Percentiles rank a stretch among this genome's conserved stretches.
Evolutionary conservation across 257 asterid genomes (phyloP).

Genomic region (Mitragyna speciosa): DNA sequence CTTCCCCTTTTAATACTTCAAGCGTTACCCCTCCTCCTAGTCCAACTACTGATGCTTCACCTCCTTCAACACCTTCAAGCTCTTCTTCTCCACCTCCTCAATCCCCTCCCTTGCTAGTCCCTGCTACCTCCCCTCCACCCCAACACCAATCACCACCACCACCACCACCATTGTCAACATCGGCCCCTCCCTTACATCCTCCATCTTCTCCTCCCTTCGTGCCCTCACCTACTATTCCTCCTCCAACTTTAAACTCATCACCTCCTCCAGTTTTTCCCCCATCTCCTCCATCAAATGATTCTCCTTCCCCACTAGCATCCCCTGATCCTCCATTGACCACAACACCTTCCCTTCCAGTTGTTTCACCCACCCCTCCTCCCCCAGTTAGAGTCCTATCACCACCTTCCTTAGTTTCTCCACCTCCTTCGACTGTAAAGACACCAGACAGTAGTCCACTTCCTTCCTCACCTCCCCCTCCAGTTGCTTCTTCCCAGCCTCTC

Average conservation of each 20-base stretch:
- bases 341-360: conserved; percentile 44
- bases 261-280: conserved; percentile 38
- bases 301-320: conserved; percentile 48
- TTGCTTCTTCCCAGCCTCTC: conserved; percentile 36
- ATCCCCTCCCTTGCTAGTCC: conserved; percentile 35
- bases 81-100: conserved; percentile 41
- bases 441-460: conserved; percentile 52
- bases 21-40: conserved; percentile 23
- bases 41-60: conserved; percentile 23
- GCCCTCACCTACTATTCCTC: conserved; percentile 14
- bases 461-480: conserved; percentile 42
- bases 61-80: conserved; percentile 36
- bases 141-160: conserved; percentile 34
- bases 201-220: too few species aligned
- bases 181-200: conserved; percentile 27
- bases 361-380: conserved; percentile 44
- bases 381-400: conserved; percentile 41
- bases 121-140: conserved; percentile 20
- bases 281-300: conserved; percentile 18
- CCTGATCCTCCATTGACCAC: conserved; percentile 45
- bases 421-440: conserved; percentile 40
- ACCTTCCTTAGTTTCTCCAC: conserved; percentile 42
- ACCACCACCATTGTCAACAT: conserved; percentile 21
- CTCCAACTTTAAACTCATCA: conserved; percentile 24
- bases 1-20: conserved; percentile 33